Percentiles rank a stretch among this genome's conserved stretches.
Conservation (phyloP, 1,139 yeast species). For the Protomyces pachydermus region DNA sequence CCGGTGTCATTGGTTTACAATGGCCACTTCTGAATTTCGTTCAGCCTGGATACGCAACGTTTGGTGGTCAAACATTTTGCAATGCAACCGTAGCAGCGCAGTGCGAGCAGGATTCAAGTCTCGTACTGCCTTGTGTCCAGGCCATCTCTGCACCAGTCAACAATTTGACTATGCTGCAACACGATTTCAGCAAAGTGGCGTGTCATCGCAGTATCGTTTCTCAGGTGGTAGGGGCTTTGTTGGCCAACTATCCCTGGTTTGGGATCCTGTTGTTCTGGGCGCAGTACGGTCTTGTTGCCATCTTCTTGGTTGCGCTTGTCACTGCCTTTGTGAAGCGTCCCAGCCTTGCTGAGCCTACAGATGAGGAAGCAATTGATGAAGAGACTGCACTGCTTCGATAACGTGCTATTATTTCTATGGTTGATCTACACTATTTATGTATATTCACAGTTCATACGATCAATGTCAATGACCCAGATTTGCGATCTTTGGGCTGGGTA, state of each 20-base stretch:
- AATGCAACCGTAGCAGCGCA: conserved; percentile 31
- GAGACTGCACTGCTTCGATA: conserved; percentile 18
- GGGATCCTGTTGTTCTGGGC: conserved; percentile 33
- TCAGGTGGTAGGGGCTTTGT: conserved; percentile 31
- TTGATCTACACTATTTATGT: too few relatives aligned
- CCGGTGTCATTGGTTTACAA: conserved; percentile 32
- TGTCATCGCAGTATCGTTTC: conserved; percentile 33
- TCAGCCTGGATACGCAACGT: conserved; percentile 34
- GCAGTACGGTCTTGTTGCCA: conserved; percentile 31
- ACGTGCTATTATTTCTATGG: too few relatives aligned
- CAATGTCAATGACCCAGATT: too few relatives aligned
- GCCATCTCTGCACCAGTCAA: background rate
- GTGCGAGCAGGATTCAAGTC: conserved; percentile 31
- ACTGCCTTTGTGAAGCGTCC: conserved; percentile 31
- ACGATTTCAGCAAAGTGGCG: conserved; percentile 1
- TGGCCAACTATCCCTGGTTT: conserved; percentile 32
- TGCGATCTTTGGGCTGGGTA: too few relatives aligned
- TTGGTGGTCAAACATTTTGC: conserved; percentile 34
- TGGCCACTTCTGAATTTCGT: conserved; percentile 31
- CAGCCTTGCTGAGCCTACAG: conserved; percentile 29
- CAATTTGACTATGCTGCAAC: background rate
- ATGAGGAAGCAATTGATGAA: conserved; percentile 26
- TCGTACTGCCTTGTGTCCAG: conserved; percentile 4
- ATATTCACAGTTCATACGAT: too few relatives aligned
- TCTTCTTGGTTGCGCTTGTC: conserved; percentile 30